A percentile compares a stretch with the other conserved stretches of the same genome.
Evolutionary conservation across 805 yeast species (phyloP).

Genomic region (Zygosaccharomyces lentus): DNA sequence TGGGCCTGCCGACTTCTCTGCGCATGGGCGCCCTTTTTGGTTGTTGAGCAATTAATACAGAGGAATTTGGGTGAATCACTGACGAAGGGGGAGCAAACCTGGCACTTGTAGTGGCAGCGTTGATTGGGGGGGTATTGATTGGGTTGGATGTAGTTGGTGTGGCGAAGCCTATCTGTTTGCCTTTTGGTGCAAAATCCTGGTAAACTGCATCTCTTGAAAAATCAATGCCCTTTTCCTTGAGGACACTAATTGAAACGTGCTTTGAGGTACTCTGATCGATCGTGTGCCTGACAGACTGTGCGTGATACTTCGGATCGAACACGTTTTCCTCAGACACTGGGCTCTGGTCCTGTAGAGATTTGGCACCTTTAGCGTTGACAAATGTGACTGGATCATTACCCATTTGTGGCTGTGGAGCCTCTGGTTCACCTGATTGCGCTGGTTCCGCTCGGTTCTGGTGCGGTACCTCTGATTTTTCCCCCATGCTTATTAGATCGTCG

Average conservation of each 20-base stretch:
- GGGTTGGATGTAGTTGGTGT: not conserved
- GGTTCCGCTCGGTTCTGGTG: slow-evolving; percentile 13
- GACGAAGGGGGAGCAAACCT: slow-evolving; percentile 28
- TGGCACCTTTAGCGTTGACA: slow-evolving; percentile 64
- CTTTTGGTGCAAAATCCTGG: slow-evolving; percentile 33
- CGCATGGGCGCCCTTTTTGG: slow-evolving; percentile 12
- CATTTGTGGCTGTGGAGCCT: not conserved
- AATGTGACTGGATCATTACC: slow-evolving; percentile 35
- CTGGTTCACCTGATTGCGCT: not conserved
- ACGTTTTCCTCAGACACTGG: slow-evolving; percentile 38
- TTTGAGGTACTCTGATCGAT: slow-evolving; percentile 66
- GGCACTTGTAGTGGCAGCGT: not conserved
- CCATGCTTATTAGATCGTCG: slow-evolving; percentile 37
- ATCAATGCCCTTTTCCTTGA: slow-evolving; percentile 25
- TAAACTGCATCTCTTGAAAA: slow-evolving; percentile 23
- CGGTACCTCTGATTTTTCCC: slow-evolving; percentile 23
- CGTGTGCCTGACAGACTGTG: slow-evolving; percentile 52
- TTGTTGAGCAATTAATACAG: slow-evolving; percentile 5
- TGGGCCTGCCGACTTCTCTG: slow-evolving; percentile 34
- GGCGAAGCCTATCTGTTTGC: slow-evolving; percentile 22
- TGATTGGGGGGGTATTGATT: not conserved
- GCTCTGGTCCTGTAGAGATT: slow-evolving; percentile 45
- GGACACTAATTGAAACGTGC: slow-evolving; percentile 41
- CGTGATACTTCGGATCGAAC: slow-evolving; percentile 56
- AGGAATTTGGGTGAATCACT: slow-evolving; percentile 27